Percentiles rank a stretch among this genome's conserved stretches.
These are phyloP conservation scores for Vigna angularis DNA, from an alignment of 306 rosid species.

Conservation along the genomic window DNA sequence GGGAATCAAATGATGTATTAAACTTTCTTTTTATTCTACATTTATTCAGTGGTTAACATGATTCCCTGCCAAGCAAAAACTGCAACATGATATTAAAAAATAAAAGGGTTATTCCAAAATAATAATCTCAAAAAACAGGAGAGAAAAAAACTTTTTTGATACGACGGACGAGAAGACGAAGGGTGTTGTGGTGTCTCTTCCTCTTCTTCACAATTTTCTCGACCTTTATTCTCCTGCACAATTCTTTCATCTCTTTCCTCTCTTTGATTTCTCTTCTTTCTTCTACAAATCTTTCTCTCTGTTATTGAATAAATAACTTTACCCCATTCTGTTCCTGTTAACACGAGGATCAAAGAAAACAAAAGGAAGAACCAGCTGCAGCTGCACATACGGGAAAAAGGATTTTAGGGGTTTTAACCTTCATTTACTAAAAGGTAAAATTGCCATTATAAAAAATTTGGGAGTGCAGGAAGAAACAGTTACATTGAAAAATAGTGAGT, in stretches of 20 bases:
- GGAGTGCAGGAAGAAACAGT: not conserved
- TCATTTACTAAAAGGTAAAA: too few species aligned
- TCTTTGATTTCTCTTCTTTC: not conserved
- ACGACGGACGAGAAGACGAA: constrained; percentile 49
- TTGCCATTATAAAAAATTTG: too few species aligned
- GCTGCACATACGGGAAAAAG: too few species aligned
- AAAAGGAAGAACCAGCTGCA: too few species aligned
- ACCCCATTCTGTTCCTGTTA: too few species aligned
- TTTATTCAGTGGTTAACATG: not conserved
- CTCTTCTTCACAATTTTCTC: not conserved
- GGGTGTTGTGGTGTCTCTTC: constrained; percentile 34
- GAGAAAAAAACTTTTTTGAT: constrained; percentile 44
- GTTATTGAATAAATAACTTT: not conserved
- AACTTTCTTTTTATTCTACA: too few species aligned
- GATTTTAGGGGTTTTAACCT: too few species aligned
- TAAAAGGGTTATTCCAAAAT: not conserved
- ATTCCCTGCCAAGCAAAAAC: constrained; percentile 49
- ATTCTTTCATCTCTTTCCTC: not conserved
- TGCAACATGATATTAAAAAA: not conserved
- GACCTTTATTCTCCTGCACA: not conserved
- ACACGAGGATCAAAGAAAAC: too few species aligned
- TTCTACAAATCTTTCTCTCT: not conserved
- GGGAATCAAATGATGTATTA: too few species aligned
- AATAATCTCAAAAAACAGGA: not conserved
- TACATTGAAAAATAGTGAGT: not conserved